A percentile compares a stretch with the other conserved stretches of the same genome.
These are phyloP conservation scores for Diutina neorugosa DNA, from an alignment of 1,139 yeast genomes.

Conservation along the genomic window DNA sequence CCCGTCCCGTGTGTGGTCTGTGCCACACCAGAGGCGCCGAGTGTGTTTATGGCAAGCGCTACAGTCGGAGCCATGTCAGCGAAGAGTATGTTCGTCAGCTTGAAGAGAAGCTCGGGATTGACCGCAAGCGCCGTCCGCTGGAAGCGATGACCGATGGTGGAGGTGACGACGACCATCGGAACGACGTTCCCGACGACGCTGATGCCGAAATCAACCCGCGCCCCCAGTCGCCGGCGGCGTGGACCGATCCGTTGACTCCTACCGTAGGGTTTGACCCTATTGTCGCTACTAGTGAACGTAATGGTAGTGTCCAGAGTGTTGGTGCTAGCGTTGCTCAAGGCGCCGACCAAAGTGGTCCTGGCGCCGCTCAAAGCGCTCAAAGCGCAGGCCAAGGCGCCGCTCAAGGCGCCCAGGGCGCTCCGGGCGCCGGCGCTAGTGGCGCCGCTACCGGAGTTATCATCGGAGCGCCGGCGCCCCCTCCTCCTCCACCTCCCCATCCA, in stretches of 20 bases:
- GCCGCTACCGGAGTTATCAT: not conserved
- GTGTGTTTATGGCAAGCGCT: constrained; percentile 2
- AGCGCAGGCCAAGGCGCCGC: too few relatives aligned
- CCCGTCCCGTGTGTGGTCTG: not conserved
- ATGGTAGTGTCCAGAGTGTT: not conserved
- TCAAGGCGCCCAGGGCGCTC: not conserved
- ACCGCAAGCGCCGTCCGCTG: not conserved
- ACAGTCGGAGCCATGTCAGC: not conserved
- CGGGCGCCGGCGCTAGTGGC: not conserved
- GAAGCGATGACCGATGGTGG: not conserved
- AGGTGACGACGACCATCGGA: not conserved
- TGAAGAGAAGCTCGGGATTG: constrained; percentile 3
- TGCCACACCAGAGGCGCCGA: not conserved
- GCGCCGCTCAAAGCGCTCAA: not conserved
- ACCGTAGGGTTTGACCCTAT: not conserved
- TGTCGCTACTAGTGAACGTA: not conserved
- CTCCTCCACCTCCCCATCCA: not conserved
- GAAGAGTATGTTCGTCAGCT: constrained; percentile 1
- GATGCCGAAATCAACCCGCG: not conserved
- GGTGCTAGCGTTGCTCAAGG: not conserved
- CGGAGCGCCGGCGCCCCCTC: not conserved
- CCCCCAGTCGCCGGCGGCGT: not conserved
- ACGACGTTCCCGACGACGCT: not conserved
- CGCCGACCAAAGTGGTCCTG: not conserved
- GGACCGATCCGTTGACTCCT: not conserved